Conservation (phyloP, 108 stramenopile genomes). For the Schizochytrium sp. region DNA sequence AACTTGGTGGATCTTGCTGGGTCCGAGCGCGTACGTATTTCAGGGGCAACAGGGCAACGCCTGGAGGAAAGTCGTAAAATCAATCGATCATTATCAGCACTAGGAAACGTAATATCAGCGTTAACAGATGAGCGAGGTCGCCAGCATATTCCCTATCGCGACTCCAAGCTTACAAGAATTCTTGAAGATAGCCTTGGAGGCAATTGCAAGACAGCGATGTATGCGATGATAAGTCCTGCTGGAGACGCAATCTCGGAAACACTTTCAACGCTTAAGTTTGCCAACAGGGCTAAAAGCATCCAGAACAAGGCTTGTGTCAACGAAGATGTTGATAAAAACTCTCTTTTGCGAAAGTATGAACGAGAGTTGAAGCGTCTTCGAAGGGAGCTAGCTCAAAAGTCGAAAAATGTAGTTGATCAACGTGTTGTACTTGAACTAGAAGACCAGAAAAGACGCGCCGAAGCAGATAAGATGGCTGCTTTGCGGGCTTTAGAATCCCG, state of each 20-base stretch:
- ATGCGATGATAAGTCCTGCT: constrained; percentile 81
- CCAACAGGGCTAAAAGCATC: constrained; percentile 76
- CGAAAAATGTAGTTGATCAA: constrained; percentile 78
- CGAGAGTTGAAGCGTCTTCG: constrained; percentile 77
- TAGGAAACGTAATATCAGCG: constrained; percentile 80
- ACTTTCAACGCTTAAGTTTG: constrained; percentile 74
- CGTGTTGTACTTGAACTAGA: constrained; percentile 76
- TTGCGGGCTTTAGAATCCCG: constrained; percentile 74
- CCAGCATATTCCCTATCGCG: constrained; percentile 79
- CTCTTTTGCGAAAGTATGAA: constrained; percentile 80
- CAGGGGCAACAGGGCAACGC: constrained; percentile 79
- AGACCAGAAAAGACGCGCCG: constrained; percentile 76
- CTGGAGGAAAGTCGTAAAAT: constrained; percentile 79
- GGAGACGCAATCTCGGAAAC: constrained; percentile 75
- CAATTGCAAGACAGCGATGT: constrained; percentile 83
- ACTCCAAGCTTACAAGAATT: constrained; percentile 79
- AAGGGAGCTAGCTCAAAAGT: constrained; percentile 69
- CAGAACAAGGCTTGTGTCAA: constrained; percentile 76
- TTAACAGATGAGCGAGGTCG: constrained; percentile 73
- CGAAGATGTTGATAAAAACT: constrained; percentile 82
- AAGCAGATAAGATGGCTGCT: constrained; percentile 80
- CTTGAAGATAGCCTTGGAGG: constrained; percentile 74
- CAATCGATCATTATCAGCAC: constrained; percentile 76
- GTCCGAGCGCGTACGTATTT: constrained; percentile 76
- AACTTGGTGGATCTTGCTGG: constrained; percentile 81